phyloP scores from a whole-genome alignment of 495 filamentous ascomycete genomes.

The Arthonia radiata region DNA sequence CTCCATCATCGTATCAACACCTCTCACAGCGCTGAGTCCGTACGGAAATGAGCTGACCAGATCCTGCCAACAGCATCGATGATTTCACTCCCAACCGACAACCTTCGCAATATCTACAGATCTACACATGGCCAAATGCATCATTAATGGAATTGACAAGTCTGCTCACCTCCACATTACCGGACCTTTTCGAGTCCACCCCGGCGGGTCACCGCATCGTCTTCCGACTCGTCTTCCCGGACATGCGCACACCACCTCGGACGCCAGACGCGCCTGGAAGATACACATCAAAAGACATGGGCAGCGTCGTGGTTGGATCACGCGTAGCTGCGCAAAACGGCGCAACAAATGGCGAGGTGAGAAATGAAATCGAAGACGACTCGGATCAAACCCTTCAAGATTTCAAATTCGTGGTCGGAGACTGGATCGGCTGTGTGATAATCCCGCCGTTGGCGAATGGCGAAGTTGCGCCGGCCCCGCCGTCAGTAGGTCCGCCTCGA shows the following conservation, averaged over 20 bases:
- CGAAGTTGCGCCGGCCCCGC: slow-evolving; percentile 33
- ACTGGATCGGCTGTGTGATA: slow-evolving; percentile 64
- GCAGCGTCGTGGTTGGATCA: slow-evolving; percentile 52
- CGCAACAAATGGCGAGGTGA: slow-evolving; percentile 8
- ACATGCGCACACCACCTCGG: slow-evolving; percentile 27
- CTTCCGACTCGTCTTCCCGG: slow-evolving; percentile 71
- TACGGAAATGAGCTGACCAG: slow-evolving; percentile 5
- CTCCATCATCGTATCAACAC: slow-evolving; percentile 12
- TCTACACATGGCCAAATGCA: slow-evolving; percentile 76
- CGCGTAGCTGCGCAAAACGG: slow-evolving; percentile 22
- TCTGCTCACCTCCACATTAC: slow-evolving; percentile 42
- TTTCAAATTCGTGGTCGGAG: slow-evolving; percentile 61
- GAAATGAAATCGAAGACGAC: slow-evolving; percentile 30
- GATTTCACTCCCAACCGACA: slow-evolving; percentile 31
- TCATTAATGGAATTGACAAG: slow-evolving; percentile 61
- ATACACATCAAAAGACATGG: slow-evolving; percentile 54
- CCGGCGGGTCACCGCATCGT: slow-evolving; percentile 57
- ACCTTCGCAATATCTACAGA: slow-evolving; percentile 44
- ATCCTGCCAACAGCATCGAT: slow-evolving; percentile 24
- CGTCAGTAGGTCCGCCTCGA: slow-evolving; percentile 12
- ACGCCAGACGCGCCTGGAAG: slow-evolving; percentile 20
- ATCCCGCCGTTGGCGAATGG: slow-evolving; percentile 51
- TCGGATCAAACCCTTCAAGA: slow-evolving; percentile 49
- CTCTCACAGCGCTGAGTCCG: slow-evolving; percentile 10
- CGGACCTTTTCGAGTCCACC: slow-evolving; percentile 43